phyloP scores from a whole-genome alignment of 495 filamentous ascomycete genomes.

The Penicillium crystallinum region DNA sequence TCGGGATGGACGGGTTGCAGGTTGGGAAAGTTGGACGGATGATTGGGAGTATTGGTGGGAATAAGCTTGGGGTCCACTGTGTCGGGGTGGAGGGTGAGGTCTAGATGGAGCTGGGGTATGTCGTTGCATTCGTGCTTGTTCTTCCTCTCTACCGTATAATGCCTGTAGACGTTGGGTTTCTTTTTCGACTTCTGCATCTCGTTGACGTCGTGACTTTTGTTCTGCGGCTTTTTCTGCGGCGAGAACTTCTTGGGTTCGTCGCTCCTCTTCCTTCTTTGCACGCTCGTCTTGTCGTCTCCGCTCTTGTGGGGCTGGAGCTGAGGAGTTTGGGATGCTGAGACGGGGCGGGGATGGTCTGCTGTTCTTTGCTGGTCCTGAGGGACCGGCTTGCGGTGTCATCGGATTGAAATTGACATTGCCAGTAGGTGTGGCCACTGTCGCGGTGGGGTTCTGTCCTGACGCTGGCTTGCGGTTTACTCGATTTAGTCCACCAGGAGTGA shows the following conservation, averaged over 20 bases:
- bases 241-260: slow-evolving; percentile 68
- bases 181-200: slow-evolving; percentile 68
- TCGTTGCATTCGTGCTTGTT: slow-evolving; percentile 29
- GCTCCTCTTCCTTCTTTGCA: slow-evolving; percentile 57
- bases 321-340: slow-evolving; percentile 10
- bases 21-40: slow-evolving; percentile 10
- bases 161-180: slow-evolving; percentile 79
- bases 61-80: slow-evolving; percentile 14
- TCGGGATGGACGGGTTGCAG: slow-evolving; percentile 7
- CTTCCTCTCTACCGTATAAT: slow-evolving; percentile 60
- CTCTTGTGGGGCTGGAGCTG: slow-evolving; percentile 16
- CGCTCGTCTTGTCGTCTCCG: slow-evolving; percentile 42
- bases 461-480: neutral
- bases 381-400: slow-evolving; percentile 8
- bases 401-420: neutral
- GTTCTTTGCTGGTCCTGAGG: neutral
- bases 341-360: slow-evolving; percentile 6
- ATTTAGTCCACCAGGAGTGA: slow-evolving; percentile 34
- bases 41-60: slow-evolving; percentile 16
- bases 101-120: slow-evolving; percentile 22
- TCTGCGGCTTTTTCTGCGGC: slow-evolving; percentile 79
- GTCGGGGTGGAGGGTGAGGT: slow-evolving; percentile 18
- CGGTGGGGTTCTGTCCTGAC: neutral
- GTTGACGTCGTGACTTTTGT: slow-evolving; percentile 58
- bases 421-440: neutral